Percentiles rank a stretch among this genome's conserved stretches.
These are phyloP conservation scores for Pleodorina starrii DNA, from an alignment of 139 green algal genomes.

Conservation along the genomic window DNA sequence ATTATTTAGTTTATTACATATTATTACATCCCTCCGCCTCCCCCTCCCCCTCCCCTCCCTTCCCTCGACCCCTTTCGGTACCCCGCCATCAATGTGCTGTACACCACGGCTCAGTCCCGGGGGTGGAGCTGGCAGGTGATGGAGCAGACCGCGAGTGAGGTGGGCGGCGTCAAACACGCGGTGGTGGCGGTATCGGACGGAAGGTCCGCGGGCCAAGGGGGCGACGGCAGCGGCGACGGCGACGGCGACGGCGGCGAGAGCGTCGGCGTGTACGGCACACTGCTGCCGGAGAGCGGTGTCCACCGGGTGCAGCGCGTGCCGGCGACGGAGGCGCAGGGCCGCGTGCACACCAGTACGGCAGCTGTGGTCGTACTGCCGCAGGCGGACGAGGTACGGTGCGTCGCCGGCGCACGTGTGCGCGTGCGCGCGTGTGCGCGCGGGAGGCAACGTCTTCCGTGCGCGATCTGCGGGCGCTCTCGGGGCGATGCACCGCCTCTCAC, in stretches of 20 bases:
- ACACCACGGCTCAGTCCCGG: too few relatives aligned
- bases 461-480: too few relatives aligned
- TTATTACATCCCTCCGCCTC: too few relatives aligned
- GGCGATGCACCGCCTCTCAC: too few relatives aligned
- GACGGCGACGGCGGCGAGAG: background rate
- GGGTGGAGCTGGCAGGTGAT: conserved; percentile 33
- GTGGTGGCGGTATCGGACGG: background rate
- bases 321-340: conserved; percentile 87
- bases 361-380: conserved; percentile 90
- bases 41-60: background rate
- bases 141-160: conserved; percentile 1
- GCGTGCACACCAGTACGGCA: conserved; percentile 95
- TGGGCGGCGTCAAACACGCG: conserved; percentile 29
- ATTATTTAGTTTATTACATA: too few relatives aligned
- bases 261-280: conserved; percentile 19
- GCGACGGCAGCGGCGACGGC: background rate
- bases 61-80: too few relatives aligned
- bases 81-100: too few relatives aligned
- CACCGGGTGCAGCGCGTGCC: conserved; percentile 97
- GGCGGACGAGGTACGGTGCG: conserved; percentile 75
- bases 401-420: too few relatives aligned
- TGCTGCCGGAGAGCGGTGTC: conserved; percentile 94
- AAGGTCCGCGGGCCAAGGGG: background rate
- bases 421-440: too few relatives aligned
- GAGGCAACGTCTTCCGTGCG: too few relatives aligned